A percentile compares a stretch with the other conserved stretches of the same genome.
These are phyloP conservation scores for Epichloe baconii DNA, from an alignment of 2,329 filamentous ascomycete species.

Conservation along the genomic window DNA sequence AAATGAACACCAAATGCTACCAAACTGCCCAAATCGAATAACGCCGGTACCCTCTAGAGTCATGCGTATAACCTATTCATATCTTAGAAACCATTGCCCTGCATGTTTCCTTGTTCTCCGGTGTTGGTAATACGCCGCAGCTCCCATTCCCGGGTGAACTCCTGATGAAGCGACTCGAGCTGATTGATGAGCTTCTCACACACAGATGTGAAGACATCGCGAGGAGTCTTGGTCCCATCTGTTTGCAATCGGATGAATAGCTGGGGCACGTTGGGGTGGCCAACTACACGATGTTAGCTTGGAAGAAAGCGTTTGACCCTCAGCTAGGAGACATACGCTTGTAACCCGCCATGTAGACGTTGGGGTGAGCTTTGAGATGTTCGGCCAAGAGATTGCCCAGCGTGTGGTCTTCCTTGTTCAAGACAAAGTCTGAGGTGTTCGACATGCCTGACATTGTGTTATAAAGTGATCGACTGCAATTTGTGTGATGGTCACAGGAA, in stretches of 20 bases:
- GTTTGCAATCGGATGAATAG: conserved; percentile 74
- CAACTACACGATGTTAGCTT: conserved; percentile 22
- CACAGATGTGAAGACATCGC: conserved; percentile 69
- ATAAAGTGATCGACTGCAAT: background rate
- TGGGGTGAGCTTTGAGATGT: conserved; percentile 70
- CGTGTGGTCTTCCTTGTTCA: conserved; percentile 96
- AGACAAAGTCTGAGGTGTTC: conserved; percentile 86
- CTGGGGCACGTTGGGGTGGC: conserved; percentile 48
- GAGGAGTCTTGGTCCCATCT: conserved; percentile 76
- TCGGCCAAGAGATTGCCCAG: conserved; percentile 80
- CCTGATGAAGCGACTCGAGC: conserved; percentile 64
- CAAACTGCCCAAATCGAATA: conserved; percentile 6
- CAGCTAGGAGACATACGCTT: conserved; percentile 48
- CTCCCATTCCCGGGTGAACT: conserved; percentile 89
- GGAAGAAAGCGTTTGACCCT: conserved; percentile 9
- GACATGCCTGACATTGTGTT: conserved; percentile 49
- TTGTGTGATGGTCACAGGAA: background rate
- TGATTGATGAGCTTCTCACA: conserved; percentile 75
- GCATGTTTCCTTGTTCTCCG: conserved; percentile 40
- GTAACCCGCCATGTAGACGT: conserved; percentile 86
- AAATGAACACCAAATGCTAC: conserved; percentile 1
- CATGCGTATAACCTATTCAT: background rate
- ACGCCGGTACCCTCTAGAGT: conserved; percentile 12
- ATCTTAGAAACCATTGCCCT: conserved; percentile 20
- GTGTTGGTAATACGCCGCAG: conserved; percentile 71